phyloP scores from a whole-genome alignment of 2,329 filamentous ascomycete species.

The Lecanoromycetidae sp. region DNA sequence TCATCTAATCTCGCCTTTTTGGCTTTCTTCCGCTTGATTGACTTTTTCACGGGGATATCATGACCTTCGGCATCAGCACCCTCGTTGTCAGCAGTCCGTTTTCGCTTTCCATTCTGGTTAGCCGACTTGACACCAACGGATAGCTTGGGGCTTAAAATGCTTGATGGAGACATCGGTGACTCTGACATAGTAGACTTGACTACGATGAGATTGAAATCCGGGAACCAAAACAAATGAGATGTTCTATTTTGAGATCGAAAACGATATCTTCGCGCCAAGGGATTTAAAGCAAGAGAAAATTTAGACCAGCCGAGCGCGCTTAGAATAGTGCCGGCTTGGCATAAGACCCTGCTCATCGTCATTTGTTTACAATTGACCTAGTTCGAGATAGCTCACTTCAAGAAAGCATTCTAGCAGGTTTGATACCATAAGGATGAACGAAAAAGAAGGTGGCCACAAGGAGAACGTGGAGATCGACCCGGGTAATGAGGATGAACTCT shows the following conservation, averaged over 20 bases:
- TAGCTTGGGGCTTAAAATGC: neutral
- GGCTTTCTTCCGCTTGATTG: constrained; percentile 22
- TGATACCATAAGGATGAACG: neutral
- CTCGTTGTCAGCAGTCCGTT: constrained; percentile 25
- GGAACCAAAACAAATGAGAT: too few species aligned
- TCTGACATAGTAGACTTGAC: neutral
- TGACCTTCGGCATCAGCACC: too few species aligned
- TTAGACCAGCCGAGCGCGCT: constrained; percentile 1
- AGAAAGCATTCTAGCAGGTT: neutral
- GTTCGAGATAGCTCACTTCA: neutral
- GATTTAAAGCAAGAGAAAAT: neutral
- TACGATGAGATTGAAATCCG: too few species aligned
- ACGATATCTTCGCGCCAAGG: neutral
- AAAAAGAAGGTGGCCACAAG: neutral
- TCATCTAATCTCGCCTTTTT: constrained; percentile 22
- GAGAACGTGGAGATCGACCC: neutral
- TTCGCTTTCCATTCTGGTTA: constrained; percentile 22
- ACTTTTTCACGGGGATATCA: constrained; percentile 9
- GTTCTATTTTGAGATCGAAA: too few species aligned
- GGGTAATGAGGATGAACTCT: constrained; percentile 10
- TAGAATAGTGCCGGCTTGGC: constrained; percentile 1
- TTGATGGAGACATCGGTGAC: neutral
- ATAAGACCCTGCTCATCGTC: too few species aligned
- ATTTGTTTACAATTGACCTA: constrained; percentile 8
- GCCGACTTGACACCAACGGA: too few species aligned